Percentiles rank a stretch among this genome's conserved stretches.
Evolutionary conservation across 2,329 filamentous ascomycete genomes (phyloP).

Genomic region (Arthrobotrys conoides): DNA sequence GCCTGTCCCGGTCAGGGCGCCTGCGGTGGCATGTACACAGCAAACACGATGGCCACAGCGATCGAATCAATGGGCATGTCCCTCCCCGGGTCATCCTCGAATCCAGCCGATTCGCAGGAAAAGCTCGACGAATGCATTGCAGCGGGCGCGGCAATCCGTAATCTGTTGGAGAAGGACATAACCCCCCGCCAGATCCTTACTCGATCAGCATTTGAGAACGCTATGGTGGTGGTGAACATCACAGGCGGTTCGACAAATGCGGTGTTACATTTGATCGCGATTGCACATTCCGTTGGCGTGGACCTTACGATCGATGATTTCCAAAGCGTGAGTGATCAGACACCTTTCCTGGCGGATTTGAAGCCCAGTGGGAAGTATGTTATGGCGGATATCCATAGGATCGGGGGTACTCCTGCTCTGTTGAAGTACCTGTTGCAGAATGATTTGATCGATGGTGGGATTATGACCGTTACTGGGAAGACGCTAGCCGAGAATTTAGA

Average conservation of each 20-base stretch:
- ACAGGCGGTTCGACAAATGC: constrained; percentile 89
- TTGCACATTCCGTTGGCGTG: constrained; percentile 84
- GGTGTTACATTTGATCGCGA: constrained; percentile 86
- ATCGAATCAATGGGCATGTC: constrained; percentile 83
- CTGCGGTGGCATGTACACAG: constrained; percentile 88
- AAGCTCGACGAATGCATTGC: constrained; percentile 81
- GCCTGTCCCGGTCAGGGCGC: constrained; percentile 88
- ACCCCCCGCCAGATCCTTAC: constrained; percentile 83
- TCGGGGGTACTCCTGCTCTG: constrained; percentile 73
- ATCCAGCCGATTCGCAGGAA: constrained; percentile 79
- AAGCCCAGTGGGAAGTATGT: constrained; percentile 81
- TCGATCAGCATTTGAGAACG: constrained; percentile 84
- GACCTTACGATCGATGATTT: constrained; percentile 89
- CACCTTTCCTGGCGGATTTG: constrained; percentile 83
- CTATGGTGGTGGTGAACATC: constrained; percentile 85
- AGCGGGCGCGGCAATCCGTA: constrained; percentile 81
- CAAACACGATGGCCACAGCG: constrained; percentile 82
- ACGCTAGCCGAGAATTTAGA: constrained; percentile 74
- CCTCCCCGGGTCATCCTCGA: constrained; percentile 84
- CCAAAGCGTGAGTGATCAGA: constrained; percentile 83
- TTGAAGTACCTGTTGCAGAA: constrained; percentile 74
- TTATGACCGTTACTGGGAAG: constrained; percentile 75
- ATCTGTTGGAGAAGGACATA: constrained; percentile 82
- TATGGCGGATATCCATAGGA: constrained; percentile 73
- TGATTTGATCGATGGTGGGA: constrained; percentile 73